Base-by-base conservation (phyloP, 208 protist species). In the Zelonia costaricensis region DNA sequence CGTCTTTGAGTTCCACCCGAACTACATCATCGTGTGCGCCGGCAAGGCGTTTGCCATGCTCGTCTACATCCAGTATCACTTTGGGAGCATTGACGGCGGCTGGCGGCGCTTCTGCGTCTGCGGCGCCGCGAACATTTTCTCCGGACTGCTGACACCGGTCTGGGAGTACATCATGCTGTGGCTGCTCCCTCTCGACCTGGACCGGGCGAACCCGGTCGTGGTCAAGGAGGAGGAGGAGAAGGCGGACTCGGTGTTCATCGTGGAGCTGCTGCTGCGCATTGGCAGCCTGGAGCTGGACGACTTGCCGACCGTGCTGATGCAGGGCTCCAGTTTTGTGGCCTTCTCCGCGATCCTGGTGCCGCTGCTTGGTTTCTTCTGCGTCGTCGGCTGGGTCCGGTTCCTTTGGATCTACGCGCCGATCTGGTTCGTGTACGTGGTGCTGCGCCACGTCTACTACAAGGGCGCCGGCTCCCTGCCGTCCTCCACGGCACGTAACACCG, bases 1-100 rank as follows among this genome's bases (percentile, higher is more conserved):
- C 28, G 55, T 90, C 23, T 82, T 90, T 56, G 38, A 46, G 10
- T 84, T 74, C 40, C 68, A 86, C 45, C 67, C 76, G 0, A 66
- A 72, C 53, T 90, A 81, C 55, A 84, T 90, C 60, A 76, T 82
- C 23, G 28, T 78, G 27, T 68, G 76, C 20, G 73, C 80, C n/a
- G 12, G 40, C 52, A 90, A 90, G 42, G 76, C 74, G 9, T 61
- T 83, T 7, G 49, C 47, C 18, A 81, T 90, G 76, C 66, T 90
- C 27, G 40, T 90, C 30, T 73, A 79, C 42, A 46, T 90, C 33
- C 83, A 90, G 35, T 90, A 86, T 53, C 69, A 84, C 44, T 84
- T 80, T 58, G 62, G 56, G 16, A 35, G 60, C 15, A 77, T 76
- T 22, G 35, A 57, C 0, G 83, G 83, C 5, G 83, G 83, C 15